Evolutionary conservation across 768 basidiomycete genomes (phyloP).

Genomic region (Erythrobasidium yunnanense): DNA sequence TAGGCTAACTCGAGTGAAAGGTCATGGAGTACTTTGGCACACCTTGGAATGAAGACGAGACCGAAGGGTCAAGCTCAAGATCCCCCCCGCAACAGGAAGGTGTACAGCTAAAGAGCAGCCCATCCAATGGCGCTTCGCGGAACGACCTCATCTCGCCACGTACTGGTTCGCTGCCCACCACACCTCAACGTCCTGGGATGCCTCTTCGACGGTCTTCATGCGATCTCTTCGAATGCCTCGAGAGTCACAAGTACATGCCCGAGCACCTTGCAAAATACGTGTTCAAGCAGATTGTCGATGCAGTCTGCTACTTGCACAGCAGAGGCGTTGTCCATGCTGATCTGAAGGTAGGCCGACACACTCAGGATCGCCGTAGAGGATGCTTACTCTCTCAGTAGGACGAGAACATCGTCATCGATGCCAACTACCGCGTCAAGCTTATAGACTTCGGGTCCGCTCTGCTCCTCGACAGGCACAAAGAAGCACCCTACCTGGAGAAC

Average conservation of each 20-base stretch:
- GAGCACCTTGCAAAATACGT: slow-evolving; percentile 70
- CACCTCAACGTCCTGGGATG: slow-evolving; percentile 28
- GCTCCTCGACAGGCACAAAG: slow-evolving; percentile 54
- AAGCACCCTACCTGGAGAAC: slow-evolving; percentile 58
- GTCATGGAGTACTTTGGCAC: slow-evolving; percentile 68
- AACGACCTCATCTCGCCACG: slow-evolving; percentile 6
- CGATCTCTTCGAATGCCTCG: slow-evolving; percentile 91
- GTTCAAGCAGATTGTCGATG: slow-evolving; percentile 77
- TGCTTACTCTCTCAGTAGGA: slow-evolving; percentile 38
- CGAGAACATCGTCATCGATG: slow-evolving; percentile 46
- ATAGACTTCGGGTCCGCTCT: slow-evolving; percentile 92
- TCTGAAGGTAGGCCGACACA: slow-evolving; percentile 9
- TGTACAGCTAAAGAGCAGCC: not conserved
- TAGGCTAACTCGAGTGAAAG: too few species aligned
- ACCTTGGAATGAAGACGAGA: slow-evolving; percentile 59
- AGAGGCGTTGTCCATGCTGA: slow-evolving; percentile 41
- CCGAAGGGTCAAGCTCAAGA: too few species aligned
- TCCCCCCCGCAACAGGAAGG: not conserved
- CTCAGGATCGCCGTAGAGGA: not conserved
- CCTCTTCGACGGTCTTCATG: slow-evolving; percentile 64
- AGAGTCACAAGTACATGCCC: slow-evolving; percentile 67
- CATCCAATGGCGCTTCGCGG: not conserved
- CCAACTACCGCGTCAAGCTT: slow-evolving; percentile 70
- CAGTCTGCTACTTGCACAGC: slow-evolving; percentile 58
- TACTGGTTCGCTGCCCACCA: not conserved